phyloP scores from a whole-genome alignment of 2,329 filamentous ascomycete species.

The Arachnomyces sp. region DNA sequence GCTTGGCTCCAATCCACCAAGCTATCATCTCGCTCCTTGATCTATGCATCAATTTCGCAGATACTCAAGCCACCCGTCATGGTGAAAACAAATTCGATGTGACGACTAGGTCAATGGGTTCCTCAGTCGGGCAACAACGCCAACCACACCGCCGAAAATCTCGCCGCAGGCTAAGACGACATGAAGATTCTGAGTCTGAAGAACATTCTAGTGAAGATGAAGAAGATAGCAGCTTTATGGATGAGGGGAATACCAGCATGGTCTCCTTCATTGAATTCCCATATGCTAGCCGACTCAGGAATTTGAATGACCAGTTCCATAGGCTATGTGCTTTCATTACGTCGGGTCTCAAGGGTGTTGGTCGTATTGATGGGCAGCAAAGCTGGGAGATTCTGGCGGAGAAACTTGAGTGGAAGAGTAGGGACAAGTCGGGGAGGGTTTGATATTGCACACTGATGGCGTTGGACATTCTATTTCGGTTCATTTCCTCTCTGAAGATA shows the following conservation, averaged over 20 bases:
- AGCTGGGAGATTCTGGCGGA: constrained; percentile 78
- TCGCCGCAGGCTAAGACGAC: constrained; percentile 14
- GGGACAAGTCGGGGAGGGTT: no score
- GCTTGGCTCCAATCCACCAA: constrained; percentile 61
- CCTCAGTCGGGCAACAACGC: background rate
- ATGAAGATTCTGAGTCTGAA: constrained; percentile 19
- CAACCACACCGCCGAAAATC: constrained; percentile 8
- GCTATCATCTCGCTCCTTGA: constrained; percentile 70
- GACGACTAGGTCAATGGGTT: constrained; percentile 21
- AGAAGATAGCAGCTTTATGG: constrained; percentile 26
- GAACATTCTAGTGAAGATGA: constrained; percentile 18
- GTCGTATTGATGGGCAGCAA: constrained; percentile 61
- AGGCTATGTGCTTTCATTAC: constrained; percentile 60
- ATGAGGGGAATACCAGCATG: constrained; percentile 32
- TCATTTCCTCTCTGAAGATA: no score
- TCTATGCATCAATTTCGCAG: constrained; percentile 60
- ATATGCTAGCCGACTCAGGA: constrained; percentile 47
- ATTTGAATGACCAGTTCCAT: constrained; percentile 56
- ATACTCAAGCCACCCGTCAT: constrained; percentile 42
- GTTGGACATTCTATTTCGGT: no score
- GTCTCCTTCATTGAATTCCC: constrained; percentile 31
- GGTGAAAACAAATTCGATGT: constrained; percentile 31
- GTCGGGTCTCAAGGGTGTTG: constrained; percentile 64
- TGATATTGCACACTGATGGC: no score
- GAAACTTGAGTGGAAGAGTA: constrained; percentile 53